A percentile compares a stretch with the other conserved stretches of the same genome.
Evolutionary conservation across 192 early-diverging fungal genomes (phyloP).

Genomic region (Coemansia sp.): DNA sequence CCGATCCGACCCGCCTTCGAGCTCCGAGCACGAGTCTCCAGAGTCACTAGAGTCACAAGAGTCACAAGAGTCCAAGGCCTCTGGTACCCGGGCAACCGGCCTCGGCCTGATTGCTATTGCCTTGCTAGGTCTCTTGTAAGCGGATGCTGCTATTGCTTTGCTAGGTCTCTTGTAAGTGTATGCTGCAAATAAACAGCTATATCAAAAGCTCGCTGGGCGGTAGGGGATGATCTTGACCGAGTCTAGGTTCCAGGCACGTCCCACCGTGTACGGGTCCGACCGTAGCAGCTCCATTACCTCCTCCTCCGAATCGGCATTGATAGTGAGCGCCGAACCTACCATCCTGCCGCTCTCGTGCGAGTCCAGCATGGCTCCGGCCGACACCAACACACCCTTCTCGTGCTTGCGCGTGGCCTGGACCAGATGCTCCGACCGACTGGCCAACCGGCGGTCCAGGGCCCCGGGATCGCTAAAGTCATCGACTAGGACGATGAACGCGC

Average conservation of each 20-base stretch:
- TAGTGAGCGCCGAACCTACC: constrained; percentile 52
- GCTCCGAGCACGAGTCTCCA: too few relatives aligned
- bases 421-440: constrained; percentile 45
- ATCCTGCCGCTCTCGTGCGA: constrained; percentile 50
- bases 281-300: constrained; percentile 44
- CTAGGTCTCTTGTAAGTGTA: not conserved
- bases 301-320: constrained; percentile 43
- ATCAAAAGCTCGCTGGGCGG: constrained; percentile 9
- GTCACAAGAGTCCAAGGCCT: too few relatives aligned
- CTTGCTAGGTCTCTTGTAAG: too few relatives aligned
- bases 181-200: not conserved
- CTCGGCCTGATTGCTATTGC: too few relatives aligned
- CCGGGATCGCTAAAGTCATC: constrained; percentile 51
- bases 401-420: constrained; percentile 22
- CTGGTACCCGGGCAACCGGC: too few relatives aligned
- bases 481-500: constrained; percentile 49
- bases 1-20: not conserved
- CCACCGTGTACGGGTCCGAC: constrained; percentile 50
- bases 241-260: constrained; percentile 51
- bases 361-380: constrained; percentile 52
- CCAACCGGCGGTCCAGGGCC: constrained; percentile 39
- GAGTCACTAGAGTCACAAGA: too few relatives aligned
- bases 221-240: constrained; percentile 15
- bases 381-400: constrained; percentile 26
- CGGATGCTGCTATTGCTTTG: too few relatives aligned